A percentile compares a stretch with the other conserved stretches of the same genome.
phyloP scores from a whole-genome alignment of 1,284 basidiomycete genomes.

The Entoloma clypeatum region DNA sequence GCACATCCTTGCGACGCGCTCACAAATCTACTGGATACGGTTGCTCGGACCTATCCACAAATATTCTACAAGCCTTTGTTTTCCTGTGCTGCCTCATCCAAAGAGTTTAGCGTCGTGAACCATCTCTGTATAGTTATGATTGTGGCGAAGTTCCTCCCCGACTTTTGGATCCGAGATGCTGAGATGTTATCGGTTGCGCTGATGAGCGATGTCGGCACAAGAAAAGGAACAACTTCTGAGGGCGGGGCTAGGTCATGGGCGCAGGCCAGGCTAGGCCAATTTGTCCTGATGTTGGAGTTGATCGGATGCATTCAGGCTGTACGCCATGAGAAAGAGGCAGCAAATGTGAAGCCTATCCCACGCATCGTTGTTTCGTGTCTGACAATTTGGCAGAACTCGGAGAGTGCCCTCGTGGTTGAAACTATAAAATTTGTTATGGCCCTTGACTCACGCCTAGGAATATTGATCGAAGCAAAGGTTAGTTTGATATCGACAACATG shows the following conservation, averaged over 20 bases:
- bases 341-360: constrained; percentile 29
- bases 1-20: constrained; percentile 41
- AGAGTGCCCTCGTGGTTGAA: constrained; percentile 33
- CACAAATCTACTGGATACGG: constrained; percentile 44
- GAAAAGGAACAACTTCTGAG: constrained; percentile 25
- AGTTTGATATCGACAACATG: no score
- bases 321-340: constrained; percentile 38
- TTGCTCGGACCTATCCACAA: constrained; percentile 56
- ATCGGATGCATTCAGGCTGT: constrained; percentile 48
- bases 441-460: constrained; percentile 56
- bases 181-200: constrained; percentile 77
- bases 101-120: constrained; percentile 52
- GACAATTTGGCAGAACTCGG: constrained; percentile 26
- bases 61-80: constrained; percentile 77
- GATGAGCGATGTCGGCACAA: constrained; percentile 46
- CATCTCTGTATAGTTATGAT: constrained; percentile 54
- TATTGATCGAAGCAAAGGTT: constrained; percentile 63
- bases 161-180: constrained; percentile 68
- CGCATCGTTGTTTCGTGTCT: not conserved
- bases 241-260: constrained; percentile 32
- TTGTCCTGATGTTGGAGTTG: constrained; percentile 61
- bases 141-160: constrained; percentile 50
- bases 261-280: constrained; percentile 60
- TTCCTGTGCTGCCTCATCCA: constrained; percentile 59
- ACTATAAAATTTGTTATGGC: constrained; percentile 48